Percentiles rank a stretch among this genome's conserved stretches.
Evolutionary conservation across 2,329 filamentous ascomycete species (phyloP).

Genomic region (Penicillium fuscoglaucum): DNA sequence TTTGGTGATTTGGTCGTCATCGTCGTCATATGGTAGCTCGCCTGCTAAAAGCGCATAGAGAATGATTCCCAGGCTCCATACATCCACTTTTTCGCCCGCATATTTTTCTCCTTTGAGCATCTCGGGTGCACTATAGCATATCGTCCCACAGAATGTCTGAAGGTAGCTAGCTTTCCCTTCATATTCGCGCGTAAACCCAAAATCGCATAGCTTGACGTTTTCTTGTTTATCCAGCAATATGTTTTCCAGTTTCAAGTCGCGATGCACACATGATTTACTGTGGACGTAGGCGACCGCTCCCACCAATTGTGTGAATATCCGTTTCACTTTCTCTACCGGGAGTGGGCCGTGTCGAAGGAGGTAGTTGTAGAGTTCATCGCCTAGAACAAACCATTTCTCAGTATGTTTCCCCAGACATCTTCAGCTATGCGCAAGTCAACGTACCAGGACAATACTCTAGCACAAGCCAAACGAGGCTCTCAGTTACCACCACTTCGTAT

Average conservation of each 20-base stretch:
- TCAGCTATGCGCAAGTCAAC: conserved; percentile 3
- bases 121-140: conserved; percentile 96
- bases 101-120: conserved; percentile 99
- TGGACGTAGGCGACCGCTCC: conserved; percentile 95
- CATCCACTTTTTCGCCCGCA: conserved; percentile 94
- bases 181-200: conserved; percentile 97
- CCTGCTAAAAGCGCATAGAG: conserved; percentile 80
- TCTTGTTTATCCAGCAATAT: conserved; percentile 95
- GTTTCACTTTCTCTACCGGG: conserved; percentile 82
- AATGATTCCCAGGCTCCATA: conserved; percentile 96
- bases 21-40: conserved; percentile 89
- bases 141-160: conserved; percentile 95
- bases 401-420: neutral
- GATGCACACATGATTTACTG: conserved; percentile 90
- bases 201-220: conserved; percentile 96
- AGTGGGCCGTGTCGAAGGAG: conserved; percentile 84
- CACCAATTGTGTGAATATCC: conserved; percentile 92
- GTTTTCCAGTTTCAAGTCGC: conserved; percentile 94
- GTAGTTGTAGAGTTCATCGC: conserved; percentile 96
- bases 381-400: conserved; percentile 46
- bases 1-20: conserved; percentile 86
- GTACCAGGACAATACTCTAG: conserved; percentile 92
- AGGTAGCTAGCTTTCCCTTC: conserved; percentile 91
- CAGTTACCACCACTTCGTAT: conserved; percentile 98
- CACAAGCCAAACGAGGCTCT: conserved; percentile 91